Evolutionary conservation across 2,329 filamentous ascomycete species (phyloP).

Genomic region (Penicillium sp.): DNA sequence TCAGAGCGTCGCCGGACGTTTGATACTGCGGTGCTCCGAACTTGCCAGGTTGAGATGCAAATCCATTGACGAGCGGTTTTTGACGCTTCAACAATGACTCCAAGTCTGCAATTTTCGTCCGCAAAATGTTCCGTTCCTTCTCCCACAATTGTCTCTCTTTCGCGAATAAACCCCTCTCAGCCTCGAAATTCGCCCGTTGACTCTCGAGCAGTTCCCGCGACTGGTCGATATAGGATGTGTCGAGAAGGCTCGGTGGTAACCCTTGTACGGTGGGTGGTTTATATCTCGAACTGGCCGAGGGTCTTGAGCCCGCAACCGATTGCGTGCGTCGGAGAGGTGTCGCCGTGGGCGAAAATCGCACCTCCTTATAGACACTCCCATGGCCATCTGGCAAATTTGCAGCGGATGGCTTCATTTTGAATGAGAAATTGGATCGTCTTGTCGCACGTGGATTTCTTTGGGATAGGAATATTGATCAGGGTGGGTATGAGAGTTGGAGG

Average conservation of each 20-base stretch:
- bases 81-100: constrained; percentile 30
- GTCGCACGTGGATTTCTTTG: no score
- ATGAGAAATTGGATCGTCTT: background rate
- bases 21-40: constrained; percentile 12
- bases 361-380: constrained; percentile 37
- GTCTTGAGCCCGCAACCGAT: constrained; percentile 36
- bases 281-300: constrained; percentile 26
- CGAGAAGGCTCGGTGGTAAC: constrained; percentile 20
- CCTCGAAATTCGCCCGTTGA: constrained; percentile 37
- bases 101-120: constrained; percentile 39
- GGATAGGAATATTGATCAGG: no score
- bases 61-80: constrained; percentile 3
- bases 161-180: constrained; percentile 38
- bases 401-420: constrained; percentile 24
- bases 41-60: constrained; percentile 10
- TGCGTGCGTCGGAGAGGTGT: constrained; percentile 35
- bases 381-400: constrained; percentile 29
- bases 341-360: constrained; percentile 39
- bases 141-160: constrained; percentile 43
- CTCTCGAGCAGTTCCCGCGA: constrained; percentile 37
- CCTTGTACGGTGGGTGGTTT: constrained; percentile 16
- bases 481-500: background rate
- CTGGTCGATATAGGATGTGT: constrained; percentile 39
- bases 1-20: constrained; percentile 6
- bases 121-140: constrained; percentile 40